These are phyloP conservation scores for Testicularia cyperi DNA, from an alignment of 1,284 basidiomycete species.

Conservation along the genomic window DNA sequence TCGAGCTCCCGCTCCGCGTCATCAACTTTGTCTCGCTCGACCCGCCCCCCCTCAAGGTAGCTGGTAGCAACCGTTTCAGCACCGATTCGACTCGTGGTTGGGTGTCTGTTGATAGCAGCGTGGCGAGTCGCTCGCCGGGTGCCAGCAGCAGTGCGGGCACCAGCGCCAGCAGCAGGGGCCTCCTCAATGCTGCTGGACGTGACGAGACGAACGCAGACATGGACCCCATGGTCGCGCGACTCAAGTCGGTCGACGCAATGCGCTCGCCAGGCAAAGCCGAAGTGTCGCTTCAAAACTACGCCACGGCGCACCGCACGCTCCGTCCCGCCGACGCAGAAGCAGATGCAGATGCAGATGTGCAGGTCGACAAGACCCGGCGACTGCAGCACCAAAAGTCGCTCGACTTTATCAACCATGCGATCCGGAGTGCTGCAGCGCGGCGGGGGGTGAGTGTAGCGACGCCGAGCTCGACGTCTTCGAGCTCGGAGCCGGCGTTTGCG, in stretches of 20 bases:
- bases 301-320: constrained; percentile 15
- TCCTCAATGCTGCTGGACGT: too few relatives aligned
- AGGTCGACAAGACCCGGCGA: constrained; percentile 14
- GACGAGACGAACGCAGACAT: constrained; percentile 2
- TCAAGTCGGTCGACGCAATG: constrained; percentile 51
- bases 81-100: constrained; percentile 8
- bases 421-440: constrained; percentile 57
- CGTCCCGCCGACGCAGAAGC: constrained; percentile 14
- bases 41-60: constrained; percentile 66
- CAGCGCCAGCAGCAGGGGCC: too few relatives aligned
- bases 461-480: constrained; percentile 8
- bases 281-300: constrained; percentile 27
- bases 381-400: constrained; percentile 58
- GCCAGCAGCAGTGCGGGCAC: constrained; percentile 3
- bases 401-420: constrained; percentile 59
- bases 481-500: constrained; percentile 22
- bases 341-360: too few relatives aligned
- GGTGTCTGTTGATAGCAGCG: constrained; percentile 7
- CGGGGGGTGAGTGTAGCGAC: constrained; percentile 30
- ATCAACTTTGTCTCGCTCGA: constrained; percentile 80
- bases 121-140: constrained; percentile 1
- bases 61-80: constrained; percentile 6
- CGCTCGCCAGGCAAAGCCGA: constrained; percentile 43
- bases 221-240: constrained; percentile 43
- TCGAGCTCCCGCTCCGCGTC: constrained; percentile 72